Evolutionary conservation across 2,329 filamentous ascomycete genomes (phyloP), one percentile per base, ranked within the genome.

Genomic region (Penicillium sp.): DNA sequence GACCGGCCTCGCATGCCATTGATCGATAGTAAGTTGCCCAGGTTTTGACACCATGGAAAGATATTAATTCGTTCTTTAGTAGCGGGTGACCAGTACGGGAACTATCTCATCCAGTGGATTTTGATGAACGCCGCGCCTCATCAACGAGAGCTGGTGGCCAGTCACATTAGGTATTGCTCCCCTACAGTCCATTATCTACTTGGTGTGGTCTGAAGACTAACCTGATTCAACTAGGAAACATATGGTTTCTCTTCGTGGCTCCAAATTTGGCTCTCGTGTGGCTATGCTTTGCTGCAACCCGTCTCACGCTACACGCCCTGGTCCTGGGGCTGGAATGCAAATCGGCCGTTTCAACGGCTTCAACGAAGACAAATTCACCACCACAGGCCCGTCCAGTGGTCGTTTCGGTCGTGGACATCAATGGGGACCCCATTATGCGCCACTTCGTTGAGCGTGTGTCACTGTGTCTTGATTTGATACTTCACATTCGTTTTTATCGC

Each of bases 231-330:
- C 52, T 52, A 81, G 84, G 66, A 97, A 97, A 83, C 94, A 99
- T 76, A 99, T 99, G 94, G 94, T 99, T 9, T 99, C 94, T 55
- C 88, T 99, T 47, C 90, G 94, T 59, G 94, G 94, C 55, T 97
- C 94, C 70, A 99, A 99, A 76, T 99, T 97, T 73, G 94, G 94
- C 59, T 99, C 94, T 57, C 90, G 94, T 56, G 94, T 99, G 60
- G 94, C 94, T 32, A 97, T 99, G 93, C 88, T 99, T 53, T 99
- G 95, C 79, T 96, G 91, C 77, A 97, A 97, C 75, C 93, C 92
- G 37, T 91, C 90, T 46, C 86, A 92, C 65, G 85, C 89, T 50
- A 97, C 92, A 66, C 90, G 92, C 53, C 92, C 93, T 59, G 93
- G 92, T 40, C 91, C 92, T 62, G 89, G 90, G 31, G 84, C 86